These are phyloP conservation scores for Fraxinus latifolia DNA, from an alignment of 305 asterid species.

Conservation along the genomic window DNA sequence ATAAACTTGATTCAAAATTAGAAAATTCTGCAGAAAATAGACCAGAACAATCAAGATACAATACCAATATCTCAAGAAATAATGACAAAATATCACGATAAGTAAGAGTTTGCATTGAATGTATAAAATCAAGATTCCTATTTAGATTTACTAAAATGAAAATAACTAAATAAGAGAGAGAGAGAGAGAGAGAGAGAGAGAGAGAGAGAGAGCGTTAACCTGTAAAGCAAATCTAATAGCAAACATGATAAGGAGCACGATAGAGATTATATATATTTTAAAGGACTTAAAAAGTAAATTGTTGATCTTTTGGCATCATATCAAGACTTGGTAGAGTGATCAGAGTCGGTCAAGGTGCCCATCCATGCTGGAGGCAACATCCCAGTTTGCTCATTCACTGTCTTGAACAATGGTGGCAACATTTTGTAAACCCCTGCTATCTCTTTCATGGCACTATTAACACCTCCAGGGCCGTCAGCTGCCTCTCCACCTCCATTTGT, in stretches of 20 bases:
- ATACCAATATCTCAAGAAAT: neutral
- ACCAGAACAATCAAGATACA: neutral
- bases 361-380: slow-evolving; percentile 37
- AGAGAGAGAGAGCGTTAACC: neutral
- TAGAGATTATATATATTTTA: neutral
- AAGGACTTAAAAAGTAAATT: neutral
- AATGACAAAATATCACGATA: neutral
- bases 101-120: neutral
- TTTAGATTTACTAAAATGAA: neutral
- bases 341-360: slow-evolving; percentile 25
- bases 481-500: slow-evolving; percentile 26
- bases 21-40: neutral
- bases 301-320: neutral
- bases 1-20: neutral
- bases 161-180: too few species aligned
- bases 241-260: neutral
- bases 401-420: slow-evolving; percentile 33
- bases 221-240: neutral
- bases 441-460: slow-evolving; percentile 20
- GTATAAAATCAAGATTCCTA: neutral
- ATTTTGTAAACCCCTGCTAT: slow-evolving; percentile 34
- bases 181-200: too few species aligned
- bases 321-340: neutral
- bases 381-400: slow-evolving; percentile 36
- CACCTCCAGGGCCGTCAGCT: neutral